A percentile compares a stretch with the other conserved stretches of the same genome.
Conservation (phyloP, 2,329 filamentous ascomycete species). For the Trichoderma sp. region DNA sequence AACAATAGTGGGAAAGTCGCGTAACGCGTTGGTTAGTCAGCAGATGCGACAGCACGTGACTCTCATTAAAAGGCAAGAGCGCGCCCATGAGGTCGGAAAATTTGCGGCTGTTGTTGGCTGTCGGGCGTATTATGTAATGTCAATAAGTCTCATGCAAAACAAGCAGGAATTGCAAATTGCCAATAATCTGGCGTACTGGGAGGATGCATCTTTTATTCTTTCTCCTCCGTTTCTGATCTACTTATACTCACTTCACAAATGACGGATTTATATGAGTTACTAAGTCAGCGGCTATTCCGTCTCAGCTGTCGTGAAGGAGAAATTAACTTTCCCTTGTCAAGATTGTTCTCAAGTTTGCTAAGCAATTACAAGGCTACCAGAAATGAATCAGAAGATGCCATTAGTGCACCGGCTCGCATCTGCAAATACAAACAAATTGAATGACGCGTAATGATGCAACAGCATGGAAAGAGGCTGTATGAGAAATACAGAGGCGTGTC, state of each 20-base stretch:
- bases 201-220: neutral
- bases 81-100: neutral
- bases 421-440: neutral
- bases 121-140: neutral
- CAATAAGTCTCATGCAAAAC: neutral
- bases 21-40: constrained; percentile 37
- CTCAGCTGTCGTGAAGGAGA: neutral
- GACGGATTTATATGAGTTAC: neutral
- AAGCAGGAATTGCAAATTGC: neutral
- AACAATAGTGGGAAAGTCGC: constrained; percentile 22
- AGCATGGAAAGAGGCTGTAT: neutral
- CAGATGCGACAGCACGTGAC: constrained; percentile 26
- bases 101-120: neutral
- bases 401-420: neutral
- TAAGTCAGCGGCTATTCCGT: neutral
- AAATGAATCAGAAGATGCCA: neutral
- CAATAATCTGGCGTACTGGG: neutral
- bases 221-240: neutral
- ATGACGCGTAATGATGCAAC: neutral
- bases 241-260: neutral
- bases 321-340: neutral
- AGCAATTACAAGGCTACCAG: neutral
- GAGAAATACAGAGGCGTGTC: neutral
- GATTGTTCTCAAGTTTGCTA: neutral
- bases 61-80: neutral